phyloP scores from a whole-genome alignment of 1,139 yeast genomes.

The Yamadazyma sp. region DNA sequence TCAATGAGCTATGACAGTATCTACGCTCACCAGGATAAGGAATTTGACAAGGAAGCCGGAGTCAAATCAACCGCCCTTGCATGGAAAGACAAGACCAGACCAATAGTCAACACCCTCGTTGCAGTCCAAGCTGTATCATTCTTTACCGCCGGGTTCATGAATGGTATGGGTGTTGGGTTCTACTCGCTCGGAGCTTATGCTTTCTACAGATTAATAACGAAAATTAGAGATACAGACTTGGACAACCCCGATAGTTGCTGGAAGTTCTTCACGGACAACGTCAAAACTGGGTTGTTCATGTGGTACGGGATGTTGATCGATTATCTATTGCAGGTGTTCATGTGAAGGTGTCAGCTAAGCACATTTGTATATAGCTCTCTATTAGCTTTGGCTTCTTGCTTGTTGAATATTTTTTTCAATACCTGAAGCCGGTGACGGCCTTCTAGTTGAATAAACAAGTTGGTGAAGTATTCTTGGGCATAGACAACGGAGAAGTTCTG shows the following conservation, averaged over 20 bases:
- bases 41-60: slow-evolving; percentile 83
- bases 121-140: slow-evolving; percentile 66
- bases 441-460: slow-evolving; percentile 23
- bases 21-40: slow-evolving; percentile 96
- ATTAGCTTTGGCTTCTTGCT: slow-evolving; percentile 26
- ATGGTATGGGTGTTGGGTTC: slow-evolving; percentile 88
- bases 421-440: slow-evolving; percentile 19
- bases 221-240: slow-evolving; percentile 71
- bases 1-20: slow-evolving; percentile 94
- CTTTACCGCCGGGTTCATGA: slow-evolving; percentile 72
- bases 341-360: slow-evolving; percentile 41
- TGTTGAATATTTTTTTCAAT: slow-evolving; percentile 29
- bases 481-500: slow-evolving; percentile 31
- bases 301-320: slow-evolving; percentile 78
- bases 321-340: slow-evolving; percentile 54
- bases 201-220: slow-evolving; percentile 62
- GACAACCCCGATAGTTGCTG: slow-evolving; percentile 83
- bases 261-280: slow-evolving; percentile 74
- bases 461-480: slow-evolving; percentile 28
- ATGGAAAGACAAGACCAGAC: slow-evolving; percentile 82
- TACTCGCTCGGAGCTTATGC: slow-evolving; percentile 65
- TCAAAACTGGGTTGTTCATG: slow-evolving; percentile 75
- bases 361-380: slow-evolving; percentile 18
- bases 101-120: slow-evolving; percentile 62
- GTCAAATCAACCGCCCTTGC: slow-evolving; percentile 92